A percentile compares a stretch with the other conserved stretches of the same genome.
These are phyloP conservation scores for Podila verticillata DNA, from an alignment of 192 early-diverging fungal genomes.

Conservation along the genomic window DNA sequence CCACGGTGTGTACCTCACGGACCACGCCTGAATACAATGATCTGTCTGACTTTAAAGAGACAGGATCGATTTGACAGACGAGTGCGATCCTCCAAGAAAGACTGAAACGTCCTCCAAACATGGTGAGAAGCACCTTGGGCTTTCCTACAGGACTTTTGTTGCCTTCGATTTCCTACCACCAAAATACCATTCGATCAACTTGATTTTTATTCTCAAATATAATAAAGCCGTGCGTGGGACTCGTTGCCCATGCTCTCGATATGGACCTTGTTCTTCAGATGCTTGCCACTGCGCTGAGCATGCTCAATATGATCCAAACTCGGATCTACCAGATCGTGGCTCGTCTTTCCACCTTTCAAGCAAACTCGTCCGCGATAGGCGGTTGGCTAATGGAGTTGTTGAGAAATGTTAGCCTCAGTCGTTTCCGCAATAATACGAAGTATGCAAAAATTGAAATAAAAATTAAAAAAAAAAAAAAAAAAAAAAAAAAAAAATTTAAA, in stretches of 20 bases:
- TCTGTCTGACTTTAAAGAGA: too few relatives aligned
- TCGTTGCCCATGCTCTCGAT: slow-evolving; percentile 1
- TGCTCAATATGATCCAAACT: neutral
- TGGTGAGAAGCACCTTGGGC: too few relatives aligned
- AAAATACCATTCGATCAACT: too few relatives aligned
- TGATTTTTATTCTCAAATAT: neutral
- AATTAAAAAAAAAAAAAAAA: neutral
- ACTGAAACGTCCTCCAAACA: too few relatives aligned
- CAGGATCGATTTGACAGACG: too few relatives aligned
- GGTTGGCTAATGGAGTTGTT: neutral
- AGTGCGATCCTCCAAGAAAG: too few relatives aligned
- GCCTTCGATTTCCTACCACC: too few relatives aligned
- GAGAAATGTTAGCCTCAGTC: neutral
- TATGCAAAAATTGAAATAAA: too few relatives aligned
- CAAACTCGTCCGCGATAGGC: slow-evolving; percentile 1
- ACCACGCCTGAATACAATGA: too few relatives aligned
- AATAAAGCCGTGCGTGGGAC: neutral
- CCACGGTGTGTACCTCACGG: too few relatives aligned
- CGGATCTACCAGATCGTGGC: neutral
- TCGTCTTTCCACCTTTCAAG: neutral
- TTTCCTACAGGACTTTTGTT: too few relatives aligned
- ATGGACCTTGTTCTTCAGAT: slow-evolving; percentile 4
- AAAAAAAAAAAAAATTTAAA: neutral
- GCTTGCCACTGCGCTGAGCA: neutral
- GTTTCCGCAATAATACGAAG: too few relatives aligned